phyloP scores from a whole-genome alignment of 441 rosid species.

The Pelargonium myrrhifolium region DNA sequence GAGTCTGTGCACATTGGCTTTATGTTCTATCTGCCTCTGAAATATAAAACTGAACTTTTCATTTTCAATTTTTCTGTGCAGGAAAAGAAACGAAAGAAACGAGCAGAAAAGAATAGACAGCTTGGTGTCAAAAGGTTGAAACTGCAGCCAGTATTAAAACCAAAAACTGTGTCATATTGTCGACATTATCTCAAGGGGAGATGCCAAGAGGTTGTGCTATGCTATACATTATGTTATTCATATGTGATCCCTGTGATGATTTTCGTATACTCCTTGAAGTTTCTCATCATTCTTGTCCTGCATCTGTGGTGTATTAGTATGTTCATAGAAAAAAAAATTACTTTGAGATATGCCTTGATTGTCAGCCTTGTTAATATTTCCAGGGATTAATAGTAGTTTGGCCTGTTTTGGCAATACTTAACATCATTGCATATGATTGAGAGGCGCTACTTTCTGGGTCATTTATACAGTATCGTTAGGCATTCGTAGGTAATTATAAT shows the following conservation, averaged over 20 bases:
- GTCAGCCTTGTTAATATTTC: background rate
- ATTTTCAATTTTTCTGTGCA: slow-evolving; percentile 29
- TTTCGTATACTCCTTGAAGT: slow-evolving; percentile 2
- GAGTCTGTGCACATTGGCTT: background rate
- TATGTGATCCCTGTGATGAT: background rate
- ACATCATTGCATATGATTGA: slow-evolving; percentile 4
- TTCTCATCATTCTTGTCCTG: slow-evolving; percentile 2
- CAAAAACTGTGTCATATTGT: slow-evolving; percentile 47
- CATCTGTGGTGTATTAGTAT: background rate
- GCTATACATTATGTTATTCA: slow-evolving; percentile 11
- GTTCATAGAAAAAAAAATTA: background rate
- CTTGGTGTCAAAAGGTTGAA: slow-evolving; percentile 79
- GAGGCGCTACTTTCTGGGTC: too few relatives aligned
- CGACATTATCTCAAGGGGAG: slow-evolving; percentile 70
- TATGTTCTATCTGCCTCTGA: slow-evolving; percentile 10
- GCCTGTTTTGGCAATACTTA: background rate
- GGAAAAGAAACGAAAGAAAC: slow-evolving; percentile 54
- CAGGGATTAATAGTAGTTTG: slow-evolving; percentile 4
- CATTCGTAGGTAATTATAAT: too few relatives aligned
- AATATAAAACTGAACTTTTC: slow-evolving; percentile 4
- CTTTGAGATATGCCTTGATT: slow-evolving; percentile 4
- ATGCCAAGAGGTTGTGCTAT: slow-evolving; percentile 56
- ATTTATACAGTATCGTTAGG: too few relatives aligned
- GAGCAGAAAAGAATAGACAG: slow-evolving; percentile 61
- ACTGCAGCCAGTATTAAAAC: slow-evolving; percentile 51